Evolutionary conservation across 306 rosid genomes (phyloP).

Genomic region (Datisca glomerata): DNA sequence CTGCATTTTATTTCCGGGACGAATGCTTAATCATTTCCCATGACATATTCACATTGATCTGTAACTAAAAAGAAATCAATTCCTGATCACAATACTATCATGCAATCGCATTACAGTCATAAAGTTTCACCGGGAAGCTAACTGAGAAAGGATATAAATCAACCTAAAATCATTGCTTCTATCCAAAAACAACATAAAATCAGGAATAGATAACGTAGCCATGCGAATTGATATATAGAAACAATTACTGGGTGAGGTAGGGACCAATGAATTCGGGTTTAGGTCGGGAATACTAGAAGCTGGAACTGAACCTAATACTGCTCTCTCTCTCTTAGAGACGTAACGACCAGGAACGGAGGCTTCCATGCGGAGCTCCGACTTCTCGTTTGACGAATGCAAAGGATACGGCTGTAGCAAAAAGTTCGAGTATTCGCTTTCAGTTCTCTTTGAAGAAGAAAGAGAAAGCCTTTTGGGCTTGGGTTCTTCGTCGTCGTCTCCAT

Average conservation of each 20-base stretch:
- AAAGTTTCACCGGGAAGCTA: no score
- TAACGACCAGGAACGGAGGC: slow-evolving; percentile 53
- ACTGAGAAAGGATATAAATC: background rate
- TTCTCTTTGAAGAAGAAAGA: slow-evolving; percentile 11
- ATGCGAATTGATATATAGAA: no score
- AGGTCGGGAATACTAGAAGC: slow-evolving; percentile 19
- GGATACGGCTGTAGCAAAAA: background rate
- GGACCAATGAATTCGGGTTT: slow-evolving; percentile 10
- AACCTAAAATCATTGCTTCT: background rate
- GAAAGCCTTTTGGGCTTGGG: slow-evolving; percentile 24
- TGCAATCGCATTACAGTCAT: background rate
- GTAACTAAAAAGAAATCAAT: slow-evolving; percentile 1
- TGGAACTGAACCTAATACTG: slow-evolving; percentile 17
- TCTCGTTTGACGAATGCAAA: slow-evolving; percentile 3
- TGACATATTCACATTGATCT: no score
- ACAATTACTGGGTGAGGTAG: slow-evolving; percentile 32
- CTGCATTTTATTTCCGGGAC: no score
- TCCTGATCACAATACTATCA: slow-evolving; percentile 5
- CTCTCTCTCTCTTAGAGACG: slow-evolving; percentile 74
- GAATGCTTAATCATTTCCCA: no score
- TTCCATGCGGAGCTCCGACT: slow-evolving; percentile 9
- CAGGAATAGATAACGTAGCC: background rate
- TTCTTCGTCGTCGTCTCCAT: slow-evolving; percentile 23
- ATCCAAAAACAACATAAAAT: background rate
- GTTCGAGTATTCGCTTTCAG: slow-evolving; percentile 8